Base-by-base conservation (phyloP, 2,329 filamentous ascomycete genomes). In the Endocalyx cinctus region DNA sequence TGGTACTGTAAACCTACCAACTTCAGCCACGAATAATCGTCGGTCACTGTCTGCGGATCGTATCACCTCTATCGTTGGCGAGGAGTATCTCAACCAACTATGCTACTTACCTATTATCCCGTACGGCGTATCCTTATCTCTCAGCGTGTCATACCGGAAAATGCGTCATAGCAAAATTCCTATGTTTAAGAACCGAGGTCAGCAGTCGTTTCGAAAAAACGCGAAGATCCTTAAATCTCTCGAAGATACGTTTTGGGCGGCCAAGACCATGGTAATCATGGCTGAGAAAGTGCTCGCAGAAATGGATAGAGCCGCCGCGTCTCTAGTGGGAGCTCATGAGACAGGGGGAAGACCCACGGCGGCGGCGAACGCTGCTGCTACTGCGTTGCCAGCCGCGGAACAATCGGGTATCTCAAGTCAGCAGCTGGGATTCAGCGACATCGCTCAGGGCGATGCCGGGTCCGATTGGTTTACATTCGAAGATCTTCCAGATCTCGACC, bases 121-220 rank as follows among this genome's bases (percentile, higher is more conserved):
- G 0, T 82, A 81, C 36, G 75, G 74, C 1, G 63, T 81, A 1
- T 77, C 76, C 1, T 63, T 82, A 1, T 72, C 77, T 0, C 62
- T 82, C 1, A 78, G 73, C 29, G 74, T 81, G 1, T 71, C 74
- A 10, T 82, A 81, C 42, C 69, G 74, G 27, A 79, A 80, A 48
- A 77, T 81, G 74, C 66, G 77, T 2, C 72, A 79, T 43, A 77
- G 73, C 36, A 68, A 69, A 10, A 58, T 79, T 0, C 69, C 75
- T 2, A 72, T 78, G 64, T 79, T 77, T 39, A 68, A 75, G 4
- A 63, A 64, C 0, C 60, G 77, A n/a, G 70, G 73, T 5, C 69
- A 72, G 42, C 62, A 61, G 11, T 62, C 70, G 1, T 80, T 82
- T 46, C 64, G 67, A 31, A 66, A 64, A 27, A 72, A 76, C 25